These are phyloP conservation scores for Stephania cephalantha DNA, from an alignment of 164 flowering plant genomes.

Conservation along the genomic window DNA sequence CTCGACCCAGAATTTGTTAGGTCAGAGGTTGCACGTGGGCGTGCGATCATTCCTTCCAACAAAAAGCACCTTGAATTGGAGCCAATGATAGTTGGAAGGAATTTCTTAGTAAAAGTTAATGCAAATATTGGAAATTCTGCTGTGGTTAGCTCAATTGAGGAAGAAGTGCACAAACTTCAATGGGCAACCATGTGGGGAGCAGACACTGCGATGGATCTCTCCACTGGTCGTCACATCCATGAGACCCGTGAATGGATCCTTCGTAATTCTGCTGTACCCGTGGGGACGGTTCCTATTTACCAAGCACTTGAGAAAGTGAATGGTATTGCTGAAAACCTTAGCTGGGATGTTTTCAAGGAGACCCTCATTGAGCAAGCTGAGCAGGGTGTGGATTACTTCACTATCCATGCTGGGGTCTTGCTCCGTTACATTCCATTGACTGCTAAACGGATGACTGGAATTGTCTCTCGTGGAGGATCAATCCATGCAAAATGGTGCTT, in stretches of 20 bases:
- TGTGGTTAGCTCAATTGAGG: slow-evolving; percentile 96
- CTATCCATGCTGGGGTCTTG: slow-evolving; percentile 97
- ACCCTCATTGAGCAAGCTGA: slow-evolving; percentile 98
- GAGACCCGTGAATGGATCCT: slow-evolving; percentile 99
- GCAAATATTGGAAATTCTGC: slow-evolving; percentile 99
- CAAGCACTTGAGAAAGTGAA: slow-evolving; percentile 98
- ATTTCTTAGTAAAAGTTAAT: slow-evolving; percentile 94
- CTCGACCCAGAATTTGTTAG: slow-evolving; percentile 96
- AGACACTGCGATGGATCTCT: slow-evolving; percentile 96
- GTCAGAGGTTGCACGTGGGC: slow-evolving; percentile 97
- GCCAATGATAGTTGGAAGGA: slow-evolving; percentile 96
- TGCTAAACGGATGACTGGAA: slow-evolving; percentile 98
- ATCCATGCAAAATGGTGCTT: slow-evolving; percentile 99
- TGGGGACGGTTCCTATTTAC: slow-evolving; percentile 99
- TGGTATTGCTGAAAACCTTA: slow-evolving; percentile 93
- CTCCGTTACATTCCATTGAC: slow-evolving; percentile 94
- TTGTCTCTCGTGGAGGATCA: slow-evolving; percentile 99
- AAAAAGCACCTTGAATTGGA: slow-evolving; percentile 95
- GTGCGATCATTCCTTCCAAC: slow-evolving; percentile 98
- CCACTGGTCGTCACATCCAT: slow-evolving; percentile 97
- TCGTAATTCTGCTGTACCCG: slow-evolving; percentile 94
- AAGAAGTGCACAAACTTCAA: slow-evolving; percentile 96
- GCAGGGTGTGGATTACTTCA: slow-evolving; percentile 99
- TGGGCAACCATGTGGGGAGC: slow-evolving; percentile 99
- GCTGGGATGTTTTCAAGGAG: slow-evolving; percentile 90